phyloP scores from a whole-genome alignment of 768 basidiomycete species.

The Amanita rimosa region DNA sequence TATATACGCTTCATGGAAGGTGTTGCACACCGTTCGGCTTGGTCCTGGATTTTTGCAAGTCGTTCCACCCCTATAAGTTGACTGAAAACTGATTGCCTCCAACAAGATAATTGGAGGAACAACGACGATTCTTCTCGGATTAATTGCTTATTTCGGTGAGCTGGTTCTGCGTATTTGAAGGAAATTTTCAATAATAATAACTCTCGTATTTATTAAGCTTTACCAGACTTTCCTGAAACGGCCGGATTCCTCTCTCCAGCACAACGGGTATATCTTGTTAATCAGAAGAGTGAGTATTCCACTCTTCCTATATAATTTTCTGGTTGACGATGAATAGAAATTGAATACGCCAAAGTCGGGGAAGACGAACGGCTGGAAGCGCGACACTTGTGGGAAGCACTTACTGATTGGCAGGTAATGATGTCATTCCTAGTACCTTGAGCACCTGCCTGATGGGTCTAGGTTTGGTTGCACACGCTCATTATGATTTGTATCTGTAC shows the following conservation, averaged over 20 bases:
- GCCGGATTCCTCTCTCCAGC: slow-evolving; percentile 52
- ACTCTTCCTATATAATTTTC: not conserved
- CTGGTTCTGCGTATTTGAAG: not conserved
- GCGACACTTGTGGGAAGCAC: slow-evolving; percentile 23
- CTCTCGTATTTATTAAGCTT: slow-evolving; percentile 26
- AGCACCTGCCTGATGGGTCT: slow-evolving; percentile 22
- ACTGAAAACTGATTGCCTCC: not conserved
- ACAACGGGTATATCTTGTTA: slow-evolving; percentile 42
- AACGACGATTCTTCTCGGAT: slow-evolving; percentile 43
- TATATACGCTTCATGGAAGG: slow-evolving; percentile 43
- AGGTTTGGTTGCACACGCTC: slow-evolving; percentile 45
- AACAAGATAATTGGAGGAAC: slow-evolving; percentile 55
- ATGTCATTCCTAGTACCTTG: not conserved
- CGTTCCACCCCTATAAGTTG: not conserved
- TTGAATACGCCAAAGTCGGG: slow-evolving; percentile 45
- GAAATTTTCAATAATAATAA: not conserved
- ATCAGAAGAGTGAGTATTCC: slow-evolving; percentile 37
- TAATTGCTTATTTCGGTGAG: slow-evolving; percentile 38
- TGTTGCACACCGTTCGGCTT: slow-evolving; percentile 32
- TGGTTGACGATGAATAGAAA: slow-evolving; percentile 18
- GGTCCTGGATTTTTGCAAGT: slow-evolving; percentile 62
- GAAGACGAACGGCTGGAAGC: slow-evolving; percentile 52
- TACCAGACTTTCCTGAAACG: slow-evolving; percentile 52
- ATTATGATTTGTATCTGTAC: slow-evolving; percentile 46
- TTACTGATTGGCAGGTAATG: slow-evolving; percentile 52